Percentiles rank a stretch among this genome's conserved stretches.
Evolutionary conservation across 129 eudicot genomes (phyloP).

Genomic region (Flaveria ramosissima): DNA sequence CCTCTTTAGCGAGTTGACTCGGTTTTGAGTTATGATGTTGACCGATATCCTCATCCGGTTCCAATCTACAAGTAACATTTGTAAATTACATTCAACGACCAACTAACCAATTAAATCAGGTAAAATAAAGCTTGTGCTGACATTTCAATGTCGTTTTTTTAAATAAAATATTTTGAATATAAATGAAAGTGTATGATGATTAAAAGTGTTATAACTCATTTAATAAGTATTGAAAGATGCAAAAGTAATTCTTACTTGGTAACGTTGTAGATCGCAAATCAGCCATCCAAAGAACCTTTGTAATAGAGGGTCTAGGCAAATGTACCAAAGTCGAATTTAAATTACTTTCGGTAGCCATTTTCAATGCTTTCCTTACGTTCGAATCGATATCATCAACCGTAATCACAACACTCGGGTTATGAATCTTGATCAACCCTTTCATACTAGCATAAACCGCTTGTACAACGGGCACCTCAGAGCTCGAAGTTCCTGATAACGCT

Average conservation of each 20-base stretch:
- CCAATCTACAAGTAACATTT: conserved; percentile 65
- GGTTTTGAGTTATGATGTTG: conserved; percentile 89
- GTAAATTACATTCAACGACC: background rate
- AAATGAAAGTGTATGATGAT: background rate
- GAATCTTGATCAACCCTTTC: conserved; percentile 84
- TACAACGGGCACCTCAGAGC: conserved; percentile 86
- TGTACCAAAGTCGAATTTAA: conserved; percentile 61
- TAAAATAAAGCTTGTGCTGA: background rate
- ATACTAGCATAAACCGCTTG: conserved; percentile 80
- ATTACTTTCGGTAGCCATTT: conserved; percentile 68
- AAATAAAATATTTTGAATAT: background rate
- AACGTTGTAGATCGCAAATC: conserved; percentile 88
- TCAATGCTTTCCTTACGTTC: conserved; percentile 69
- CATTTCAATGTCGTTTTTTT: background rate
- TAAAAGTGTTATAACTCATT: background rate
- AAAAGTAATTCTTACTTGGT: conserved; percentile 62
- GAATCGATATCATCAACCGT: conserved; percentile 67
- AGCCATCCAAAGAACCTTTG: conserved; percentile 94
- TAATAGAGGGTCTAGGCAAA: conserved; percentile 66
- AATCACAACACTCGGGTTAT: conserved; percentile 86
- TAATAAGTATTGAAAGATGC: background rate
- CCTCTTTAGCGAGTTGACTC: conserved; percentile 66
- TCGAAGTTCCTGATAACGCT: conserved; percentile 56
- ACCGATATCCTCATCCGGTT: conserved; percentile 71
- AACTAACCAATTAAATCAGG: too few relatives aligned